Evolutionary conservation across 2,329 filamentous ascomycete genomes (phyloP), one percentile per base, ranked within the genome.

Genomic region (Paecilomyces dactylethromorphus): DNA sequence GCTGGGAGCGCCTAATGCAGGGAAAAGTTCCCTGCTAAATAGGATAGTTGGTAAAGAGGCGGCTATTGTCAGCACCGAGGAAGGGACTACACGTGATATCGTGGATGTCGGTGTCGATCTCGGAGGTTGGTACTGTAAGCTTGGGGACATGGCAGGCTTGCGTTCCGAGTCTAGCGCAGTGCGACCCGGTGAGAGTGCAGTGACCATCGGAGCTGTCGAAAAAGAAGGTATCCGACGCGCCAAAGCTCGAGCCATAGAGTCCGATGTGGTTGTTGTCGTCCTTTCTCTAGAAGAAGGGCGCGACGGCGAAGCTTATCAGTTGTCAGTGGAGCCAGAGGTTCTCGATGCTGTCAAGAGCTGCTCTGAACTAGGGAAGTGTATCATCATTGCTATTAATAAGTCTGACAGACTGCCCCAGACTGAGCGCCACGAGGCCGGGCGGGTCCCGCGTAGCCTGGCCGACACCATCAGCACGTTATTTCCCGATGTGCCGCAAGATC

Each of bases 21-120:
- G 94, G 13, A 99, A 99, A 74, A 97, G 92, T 72, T 97, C 92
- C 13, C 75, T 99, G 60, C 85, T 99, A 75, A 99, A 99, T 70
- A 80, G 87, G 22, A 84, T 99, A 55, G 91, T 97, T 2, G 93
- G 94, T 0, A 82, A 92, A 56, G 93, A 97, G 71, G 94, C 94
- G 2, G 95, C 92, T 3, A 99, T 99, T 66, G 94, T 99, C 7
- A 96, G 92, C 52, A 83, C 86, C 0, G 92, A 97, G 76, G 92
- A 92, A 45, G 94, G 94, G 0, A 99, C 94, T 0, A 99, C 94
- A 6, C 80, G 94, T 60, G 94, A 99, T 76, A 87, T 99, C 56
- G 88, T 99, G 11, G 94, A 99, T 76, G 90, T 94, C 0, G 89
- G 89, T 29, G 82, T 99, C 26, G 94, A 99, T 75, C 81, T 99